Evolutionary conservation across 768 basidiomycete species (phyloP), one percentile per base, ranked within the genome.

Genomic region (Boletales sp.): DNA sequence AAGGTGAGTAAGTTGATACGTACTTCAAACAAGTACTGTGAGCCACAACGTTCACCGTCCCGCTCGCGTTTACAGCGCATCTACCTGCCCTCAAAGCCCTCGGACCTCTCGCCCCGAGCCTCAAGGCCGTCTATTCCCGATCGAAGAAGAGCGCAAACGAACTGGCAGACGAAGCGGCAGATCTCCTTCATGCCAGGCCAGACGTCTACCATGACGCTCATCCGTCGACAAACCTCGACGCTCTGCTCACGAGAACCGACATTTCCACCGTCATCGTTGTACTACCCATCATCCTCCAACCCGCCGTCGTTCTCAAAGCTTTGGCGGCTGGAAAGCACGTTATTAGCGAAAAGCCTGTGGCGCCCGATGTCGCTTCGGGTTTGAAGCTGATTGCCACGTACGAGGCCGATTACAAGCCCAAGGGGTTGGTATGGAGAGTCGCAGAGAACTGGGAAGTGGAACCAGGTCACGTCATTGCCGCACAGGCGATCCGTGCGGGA

Each of bases 341-440:
- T 43, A 63, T 94, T 52, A 86, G 85, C 66, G 92, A 95, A 74
- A 94, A 94, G 62, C 93, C 93, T 7, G 77, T 93, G 13, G 89
- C 83, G 4, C 74, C 83, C 37, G 84, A 87, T 58, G 81, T 92
- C 40, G 74, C 75, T 28, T 69, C 71, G 3, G 91, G 86, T 0
- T 67, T 81, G 41, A 71, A 73, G 53, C 73, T 93, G 43, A 84
- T 94, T 63, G 71, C 77, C 33, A 74, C 71, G 35, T 94, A 90
- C 66, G 79, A 87, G 56, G 64, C 67, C 46, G 70, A 73, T 44
- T 90, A 82, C 70, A 82, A 81, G 64, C 73, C 76, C 10, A 83
- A 83, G 59, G 84, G 83, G 8, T 62, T 90, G 38, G 69, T 90
- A 41, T 92, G 90, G 90, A 76, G 86, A 45, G 78, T 92, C 19